These are phyloP conservation scores for Drosera spatulata DNA, from an alignment of 179 eudicot species.

Conservation along the genomic window DNA sequence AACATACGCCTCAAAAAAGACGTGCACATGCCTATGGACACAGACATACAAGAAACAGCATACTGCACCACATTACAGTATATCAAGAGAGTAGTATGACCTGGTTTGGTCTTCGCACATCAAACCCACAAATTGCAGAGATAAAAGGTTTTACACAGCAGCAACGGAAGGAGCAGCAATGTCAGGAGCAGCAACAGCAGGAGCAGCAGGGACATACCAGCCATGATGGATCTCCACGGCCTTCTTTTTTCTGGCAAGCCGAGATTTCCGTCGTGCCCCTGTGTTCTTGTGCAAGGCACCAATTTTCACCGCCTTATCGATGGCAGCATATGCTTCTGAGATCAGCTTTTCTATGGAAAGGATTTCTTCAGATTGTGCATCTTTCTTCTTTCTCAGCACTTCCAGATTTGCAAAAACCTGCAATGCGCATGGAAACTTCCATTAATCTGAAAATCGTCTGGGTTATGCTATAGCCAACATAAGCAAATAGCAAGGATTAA, in stretches of 20 bases:
- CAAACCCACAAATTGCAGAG: too few species aligned
- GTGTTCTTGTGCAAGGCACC: slow-evolving; percentile 85
- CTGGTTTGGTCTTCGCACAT: too few species aligned
- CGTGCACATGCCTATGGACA: too few species aligned
- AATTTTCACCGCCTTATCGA: slow-evolving; percentile 78
- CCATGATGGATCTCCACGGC: slow-evolving; percentile 81
- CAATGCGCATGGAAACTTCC: neutral
- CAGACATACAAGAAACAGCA: too few species aligned
- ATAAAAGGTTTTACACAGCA: neutral
- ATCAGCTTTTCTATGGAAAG: slow-evolving; percentile 49
- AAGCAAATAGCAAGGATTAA: too few species aligned
- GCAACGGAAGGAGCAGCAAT: slow-evolving; percentile 1
- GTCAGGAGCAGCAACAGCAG: slow-evolving; percentile 16
- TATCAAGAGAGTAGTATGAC: too few species aligned
- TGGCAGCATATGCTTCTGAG: slow-evolving; percentile 74
- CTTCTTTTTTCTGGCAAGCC: slow-evolving; percentile 2
- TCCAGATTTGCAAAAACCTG: slow-evolving; percentile 75
- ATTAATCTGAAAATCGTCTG: too few species aligned
- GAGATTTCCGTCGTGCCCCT: slow-evolving; percentile 25
- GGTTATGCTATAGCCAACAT: too few species aligned
- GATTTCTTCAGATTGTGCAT: slow-evolving; percentile 20
- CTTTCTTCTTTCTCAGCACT: slow-evolving; percentile 47
- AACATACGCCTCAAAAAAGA: too few species aligned
- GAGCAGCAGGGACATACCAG: slow-evolving; percentile 70
- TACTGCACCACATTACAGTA: too few species aligned